phyloP scores from a whole-genome alignment of 345 rosid genomes.

The Eucalyptus grandis region DNA sequence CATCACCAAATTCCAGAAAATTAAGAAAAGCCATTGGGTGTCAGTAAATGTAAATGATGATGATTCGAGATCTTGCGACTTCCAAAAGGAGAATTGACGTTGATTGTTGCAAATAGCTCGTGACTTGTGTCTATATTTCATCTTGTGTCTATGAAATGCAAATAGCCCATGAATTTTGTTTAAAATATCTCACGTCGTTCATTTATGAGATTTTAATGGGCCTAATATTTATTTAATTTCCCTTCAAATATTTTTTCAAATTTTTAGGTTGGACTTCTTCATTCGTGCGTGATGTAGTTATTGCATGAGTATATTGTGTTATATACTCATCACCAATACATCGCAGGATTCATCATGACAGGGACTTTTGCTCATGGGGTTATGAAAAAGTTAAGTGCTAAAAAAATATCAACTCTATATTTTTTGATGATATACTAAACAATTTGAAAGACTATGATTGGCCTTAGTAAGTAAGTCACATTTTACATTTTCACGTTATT shows the following conservation, averaged over 20 bases:
- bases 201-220: not conserved
- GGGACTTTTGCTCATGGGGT: no score
- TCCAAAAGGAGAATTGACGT: not conserved
- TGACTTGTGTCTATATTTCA: not conserved
- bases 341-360: no score
- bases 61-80: not conserved
- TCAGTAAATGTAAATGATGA: not conserved
- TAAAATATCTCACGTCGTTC: no score
- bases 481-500: not conserved
- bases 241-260: not conserved
- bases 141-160: not conserved
- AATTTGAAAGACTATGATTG: no score
- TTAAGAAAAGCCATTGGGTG: not conserved
- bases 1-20: not conserved
- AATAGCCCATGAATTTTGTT: not conserved
- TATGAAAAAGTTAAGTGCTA: no score
- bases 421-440: not conserved
- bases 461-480: no score
- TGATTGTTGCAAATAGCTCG: not conserved
- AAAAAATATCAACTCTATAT: no score
- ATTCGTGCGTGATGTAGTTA: not conserved
- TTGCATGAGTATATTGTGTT: no score
- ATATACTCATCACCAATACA: no score
- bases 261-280: not conserved
- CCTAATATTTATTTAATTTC: not conserved